These are phyloP conservation scores for Trapa bicornis DNA, from an alignment of 345 rosid genomes.

Conservation along the genomic window DNA sequence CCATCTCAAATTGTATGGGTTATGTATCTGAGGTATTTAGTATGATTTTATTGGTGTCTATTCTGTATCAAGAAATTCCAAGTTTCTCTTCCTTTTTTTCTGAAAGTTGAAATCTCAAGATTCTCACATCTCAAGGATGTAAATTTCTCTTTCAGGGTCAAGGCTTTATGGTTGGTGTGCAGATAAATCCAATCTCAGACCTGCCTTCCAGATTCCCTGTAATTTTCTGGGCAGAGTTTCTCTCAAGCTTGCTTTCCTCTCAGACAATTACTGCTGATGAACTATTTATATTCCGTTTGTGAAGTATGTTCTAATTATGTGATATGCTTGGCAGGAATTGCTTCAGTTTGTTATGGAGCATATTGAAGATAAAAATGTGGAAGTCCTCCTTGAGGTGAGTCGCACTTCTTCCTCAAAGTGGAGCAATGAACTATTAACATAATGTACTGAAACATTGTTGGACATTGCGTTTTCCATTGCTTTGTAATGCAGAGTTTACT, in stretches of 20 bases:
- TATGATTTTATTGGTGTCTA: constrained; percentile 15
- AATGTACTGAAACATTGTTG: background rate
- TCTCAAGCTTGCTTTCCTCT: constrained; percentile 2
- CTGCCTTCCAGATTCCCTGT: constrained; percentile 91
- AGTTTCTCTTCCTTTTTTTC: constrained; percentile 1
- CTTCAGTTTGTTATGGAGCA: constrained; percentile 72
- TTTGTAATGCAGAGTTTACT: constrained; percentile 59
- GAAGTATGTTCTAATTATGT: background rate
- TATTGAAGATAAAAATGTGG: constrained; percentile 80
- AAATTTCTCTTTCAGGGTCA: constrained; percentile 48
- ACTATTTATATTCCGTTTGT: background rate
- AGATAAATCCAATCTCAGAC: constrained; percentile 73
- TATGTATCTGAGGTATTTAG: constrained; percentile 60
- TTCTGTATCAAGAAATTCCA: constrained; percentile 2
- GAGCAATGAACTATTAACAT: background rate
- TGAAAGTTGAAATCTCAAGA: background rate
- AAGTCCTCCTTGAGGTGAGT: constrained; percentile 76
- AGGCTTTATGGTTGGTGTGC: constrained; percentile 99
- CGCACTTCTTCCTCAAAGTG: constrained; percentile 3
- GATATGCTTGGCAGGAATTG: constrained; percentile 45
- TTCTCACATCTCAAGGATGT: constrained; percentile 13
- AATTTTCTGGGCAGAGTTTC: constrained; percentile 24
- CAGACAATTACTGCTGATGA: constrained; percentile 5
- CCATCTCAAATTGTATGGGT: constrained; percentile 91
- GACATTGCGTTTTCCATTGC: background rate